A percentile compares a stretch with the other conserved stretches of the same genome.
Evolutionary conservation across 2,329 filamentous ascomycete genomes (phyloP).

Genomic region (Venturiaceae sp.): DNA sequence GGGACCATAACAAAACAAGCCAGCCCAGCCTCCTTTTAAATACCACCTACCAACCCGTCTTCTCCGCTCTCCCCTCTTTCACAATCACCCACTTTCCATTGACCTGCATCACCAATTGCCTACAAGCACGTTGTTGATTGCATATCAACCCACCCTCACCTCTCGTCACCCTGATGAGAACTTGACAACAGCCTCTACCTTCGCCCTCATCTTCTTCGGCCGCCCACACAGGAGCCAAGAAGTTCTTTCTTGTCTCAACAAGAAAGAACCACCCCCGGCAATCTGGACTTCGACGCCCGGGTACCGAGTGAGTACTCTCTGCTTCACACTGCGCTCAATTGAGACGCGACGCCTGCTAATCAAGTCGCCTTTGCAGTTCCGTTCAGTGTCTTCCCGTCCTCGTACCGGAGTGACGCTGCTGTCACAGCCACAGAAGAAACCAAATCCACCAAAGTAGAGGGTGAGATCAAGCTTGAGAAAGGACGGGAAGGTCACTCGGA

Average conservation of each 20-base stretch:
- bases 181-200: background rate
- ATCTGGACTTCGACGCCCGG: conserved; percentile 99
- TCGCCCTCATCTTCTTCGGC: background rate
- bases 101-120: conserved; percentile 6
- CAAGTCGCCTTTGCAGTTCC: conserved; percentile 42
- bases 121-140: conserved; percentile 1
- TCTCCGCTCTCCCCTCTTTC: background rate
- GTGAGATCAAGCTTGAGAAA: conserved; percentile 70
- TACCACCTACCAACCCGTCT: background rate
- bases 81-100: background rate
- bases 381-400: conserved; percentile 99
- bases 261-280: conserved; percentile 81
- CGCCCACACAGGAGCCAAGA: conserved; percentile 28
- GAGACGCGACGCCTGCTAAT: background rate
- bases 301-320: conserved; percentile 52
- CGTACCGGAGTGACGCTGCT: conserved; percentile 69
- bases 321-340: background rate
- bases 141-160: background rate
- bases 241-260: conserved; percentile 57
- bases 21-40: conserved; percentile 3
- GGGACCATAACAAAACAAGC: background rate
- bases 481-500: conserved; percentile 95
- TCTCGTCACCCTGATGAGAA: conserved; percentile 3
- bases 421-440: conserved; percentile 42
- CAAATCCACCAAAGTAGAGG: conserved; percentile 75